A percentile compares a stretch with the other conserved stretches of the same genome.
phyloP scores from a whole-genome alignment of 2,329 filamentous ascomycete genomes.

The Alternaria infectoria region DNA sequence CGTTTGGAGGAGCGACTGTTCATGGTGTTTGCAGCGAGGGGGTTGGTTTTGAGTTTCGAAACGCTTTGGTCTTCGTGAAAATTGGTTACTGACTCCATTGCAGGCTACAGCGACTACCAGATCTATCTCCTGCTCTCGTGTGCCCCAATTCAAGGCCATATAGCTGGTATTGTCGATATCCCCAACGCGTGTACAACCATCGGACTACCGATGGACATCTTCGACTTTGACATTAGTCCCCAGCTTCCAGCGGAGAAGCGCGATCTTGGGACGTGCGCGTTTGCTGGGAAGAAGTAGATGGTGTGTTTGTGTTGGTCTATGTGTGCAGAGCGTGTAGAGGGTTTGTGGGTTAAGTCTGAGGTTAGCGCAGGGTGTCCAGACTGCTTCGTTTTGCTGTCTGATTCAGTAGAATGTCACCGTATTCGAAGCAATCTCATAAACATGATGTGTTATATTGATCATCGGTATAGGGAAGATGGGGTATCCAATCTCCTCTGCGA shows the following conservation, averaged over 20 bases:
- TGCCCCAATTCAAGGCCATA: constrained; percentile 84
- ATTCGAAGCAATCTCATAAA: background rate
- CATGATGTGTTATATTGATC: background rate
- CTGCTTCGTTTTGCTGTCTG: background rate
- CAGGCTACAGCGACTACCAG: constrained; percentile 72
- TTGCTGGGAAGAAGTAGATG: constrained; percentile 50
- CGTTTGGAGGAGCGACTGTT: background rate
- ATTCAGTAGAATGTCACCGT: background rate
- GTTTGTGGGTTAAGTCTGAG: background rate
- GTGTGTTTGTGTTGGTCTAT: background rate
- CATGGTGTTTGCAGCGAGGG: background rate
- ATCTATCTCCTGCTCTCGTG: constrained; percentile 85
- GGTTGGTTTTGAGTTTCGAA: background rate
- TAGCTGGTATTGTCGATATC: constrained; percentile 87
- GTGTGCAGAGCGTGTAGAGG: background rate
- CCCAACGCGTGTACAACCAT: constrained; percentile 91
- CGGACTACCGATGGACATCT: constrained; percentile 90
- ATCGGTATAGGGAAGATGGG: background rate
- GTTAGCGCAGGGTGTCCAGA: background rate
- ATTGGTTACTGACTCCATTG: background rate
- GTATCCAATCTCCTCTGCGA: background rate
- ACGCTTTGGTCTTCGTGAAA: background rate
- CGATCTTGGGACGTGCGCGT: constrained; percentile 76
- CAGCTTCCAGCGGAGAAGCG: constrained; percentile 64
- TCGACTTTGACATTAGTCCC: constrained; percentile 89